phyloP scores from a whole-genome alignment of 352 stramenopile genomes.

The Globisporangium abappressorium region DNA sequence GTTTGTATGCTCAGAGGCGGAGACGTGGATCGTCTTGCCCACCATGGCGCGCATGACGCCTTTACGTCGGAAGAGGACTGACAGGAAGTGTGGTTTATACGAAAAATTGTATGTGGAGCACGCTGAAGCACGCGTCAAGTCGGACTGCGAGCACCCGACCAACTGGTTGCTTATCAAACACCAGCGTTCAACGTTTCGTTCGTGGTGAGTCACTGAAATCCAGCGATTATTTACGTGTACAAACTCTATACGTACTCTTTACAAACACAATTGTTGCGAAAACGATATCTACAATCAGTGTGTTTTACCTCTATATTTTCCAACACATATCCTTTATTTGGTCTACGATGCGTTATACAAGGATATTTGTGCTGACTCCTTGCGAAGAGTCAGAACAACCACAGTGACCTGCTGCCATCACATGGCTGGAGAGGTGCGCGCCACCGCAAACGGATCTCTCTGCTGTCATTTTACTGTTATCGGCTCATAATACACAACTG shows the following conservation, averaged over 20 bases:
- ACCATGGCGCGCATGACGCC: background rate
- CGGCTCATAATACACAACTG: background rate
- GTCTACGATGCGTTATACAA: background rate
- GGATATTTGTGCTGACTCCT: slow-evolving; percentile 1
- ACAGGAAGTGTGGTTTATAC: background rate
- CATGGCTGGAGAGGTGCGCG: slow-evolving; percentile 1
- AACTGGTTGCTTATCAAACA: slow-evolving; percentile 9
- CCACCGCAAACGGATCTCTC: slow-evolving; percentile 11
- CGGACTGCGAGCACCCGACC: slow-evolving; percentile 6
- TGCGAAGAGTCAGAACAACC: slow-evolving; percentile 5
- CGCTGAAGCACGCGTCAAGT: background rate
- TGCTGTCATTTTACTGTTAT: background rate
- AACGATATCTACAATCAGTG: too few species aligned
- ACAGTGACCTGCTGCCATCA: background rate
- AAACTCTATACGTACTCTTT: background rate
- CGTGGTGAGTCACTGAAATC: background rate
- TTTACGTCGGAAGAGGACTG: slow-evolving; percentile 8
- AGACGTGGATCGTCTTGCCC: background rate
- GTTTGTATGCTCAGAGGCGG: background rate
- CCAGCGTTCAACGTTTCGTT: slow-evolving; percentile 4
- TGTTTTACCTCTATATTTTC: background rate
- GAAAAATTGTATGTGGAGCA: background rate
- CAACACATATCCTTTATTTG: background rate
- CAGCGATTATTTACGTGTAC: too few species aligned
- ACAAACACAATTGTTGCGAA: background rate